phyloP scores from a whole-genome alignment of 148 eudicot genomes.

The Linanthus parryae region DNA sequence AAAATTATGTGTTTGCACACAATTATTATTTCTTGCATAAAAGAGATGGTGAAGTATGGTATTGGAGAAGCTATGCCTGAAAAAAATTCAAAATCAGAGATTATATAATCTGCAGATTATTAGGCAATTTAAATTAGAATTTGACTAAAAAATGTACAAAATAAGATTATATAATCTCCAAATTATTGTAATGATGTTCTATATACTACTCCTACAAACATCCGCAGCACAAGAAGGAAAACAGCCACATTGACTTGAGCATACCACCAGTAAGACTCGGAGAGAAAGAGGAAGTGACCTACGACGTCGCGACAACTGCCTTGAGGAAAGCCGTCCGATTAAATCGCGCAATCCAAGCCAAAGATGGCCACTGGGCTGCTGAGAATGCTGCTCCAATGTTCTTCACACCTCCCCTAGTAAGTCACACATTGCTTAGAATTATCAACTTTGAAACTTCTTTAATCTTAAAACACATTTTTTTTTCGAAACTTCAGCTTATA shows the following conservation, averaged over 20 bases:
- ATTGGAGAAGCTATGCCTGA: too few relatives aligned
- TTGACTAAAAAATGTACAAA: too few relatives aligned
- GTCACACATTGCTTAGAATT: not conserved
- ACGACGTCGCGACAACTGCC: slow-evolving; percentile 13
- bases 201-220: too few relatives aligned
- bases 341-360: slow-evolving; percentile 30
- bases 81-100: too few relatives aligned
- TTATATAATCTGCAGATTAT: too few relatives aligned
- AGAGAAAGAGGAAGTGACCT: slow-evolving; percentile 17
- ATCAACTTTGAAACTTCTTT: not conserved
- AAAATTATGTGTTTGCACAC: too few relatives aligned
- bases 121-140: too few relatives aligned
- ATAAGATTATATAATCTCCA: too few relatives aligned
- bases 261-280: slow-evolving; percentile 18
- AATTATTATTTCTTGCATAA: too few relatives aligned
- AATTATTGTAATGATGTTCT: too few relatives aligned
- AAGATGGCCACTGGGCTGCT: slow-evolving; percentile 32
- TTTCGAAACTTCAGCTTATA: slow-evolving; percentile 16
- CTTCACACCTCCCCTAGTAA: slow-evolving; percentile 31
- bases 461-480: not conserved
- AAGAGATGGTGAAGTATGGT: too few relatives aligned
- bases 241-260: slow-evolving; percentile 18
- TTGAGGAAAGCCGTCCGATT: slow-evolving; percentile 25
- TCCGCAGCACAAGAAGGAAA: slow-evolving; percentile 23
- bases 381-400: slow-evolving; percentile 30